These are phyloP conservation scores for Hyparrhenia diplandra DNA, from an alignment of 176 grass and related monocot species.

Conservation along the genomic window DNA sequence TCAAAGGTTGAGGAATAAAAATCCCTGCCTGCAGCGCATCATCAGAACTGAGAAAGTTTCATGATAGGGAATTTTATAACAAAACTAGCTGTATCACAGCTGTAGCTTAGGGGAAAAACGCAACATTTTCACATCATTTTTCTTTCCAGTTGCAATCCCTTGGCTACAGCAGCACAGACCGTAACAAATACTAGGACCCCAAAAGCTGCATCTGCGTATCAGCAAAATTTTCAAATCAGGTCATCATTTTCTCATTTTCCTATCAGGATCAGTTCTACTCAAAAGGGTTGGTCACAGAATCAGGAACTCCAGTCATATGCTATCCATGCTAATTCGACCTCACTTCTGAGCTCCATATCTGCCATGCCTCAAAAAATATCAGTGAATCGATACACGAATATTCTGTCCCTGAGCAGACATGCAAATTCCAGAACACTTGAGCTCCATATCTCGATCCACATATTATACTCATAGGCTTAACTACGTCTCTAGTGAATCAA, in stretches of 20 bases:
- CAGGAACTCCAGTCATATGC: background rate
- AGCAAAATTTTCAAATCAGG: background rate
- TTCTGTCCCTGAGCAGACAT: background rate
- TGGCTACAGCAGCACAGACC: background rate
- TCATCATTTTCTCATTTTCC: background rate
- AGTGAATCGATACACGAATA: background rate
- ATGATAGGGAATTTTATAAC: background rate
- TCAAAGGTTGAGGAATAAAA: too few species aligned
- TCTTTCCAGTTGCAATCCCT: background rate
- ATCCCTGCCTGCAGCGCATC: background rate
- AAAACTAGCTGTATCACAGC: background rate
- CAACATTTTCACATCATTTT: background rate
- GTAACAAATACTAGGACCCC: background rate
- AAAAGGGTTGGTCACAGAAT: background rate
- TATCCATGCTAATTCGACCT: background rate
- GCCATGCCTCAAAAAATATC: background rate
- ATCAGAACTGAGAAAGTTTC: background rate
- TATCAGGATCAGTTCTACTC: background rate
- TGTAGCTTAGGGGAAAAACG: background rate
- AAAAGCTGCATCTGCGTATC: background rate
- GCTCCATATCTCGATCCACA: constrained; percentile 10
- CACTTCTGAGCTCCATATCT: too few species aligned
- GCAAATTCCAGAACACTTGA: background rate
- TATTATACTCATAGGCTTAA: constrained; percentile 8
- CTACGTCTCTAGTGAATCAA: constrained; percentile 38